Percentiles rank a stretch among this genome's conserved stretches.
Conservation (phyloP, 768 basidiomycete genomes). For the Tricholoma saponaceum region DNA sequence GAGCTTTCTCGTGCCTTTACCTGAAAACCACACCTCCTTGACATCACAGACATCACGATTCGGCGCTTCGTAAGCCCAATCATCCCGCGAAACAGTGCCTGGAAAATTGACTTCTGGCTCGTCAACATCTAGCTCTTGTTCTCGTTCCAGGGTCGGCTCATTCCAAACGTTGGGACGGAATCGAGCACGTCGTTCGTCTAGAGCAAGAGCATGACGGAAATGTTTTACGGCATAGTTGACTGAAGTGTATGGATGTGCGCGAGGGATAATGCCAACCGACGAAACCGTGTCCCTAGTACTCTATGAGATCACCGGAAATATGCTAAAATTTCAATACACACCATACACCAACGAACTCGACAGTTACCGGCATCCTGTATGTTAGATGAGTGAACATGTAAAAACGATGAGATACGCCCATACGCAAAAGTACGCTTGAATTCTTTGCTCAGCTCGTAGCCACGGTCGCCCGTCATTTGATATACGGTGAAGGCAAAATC, state of each 20-base stretch:
- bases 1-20: constrained; percentile 1
- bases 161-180: constrained; percentile 21
- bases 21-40: constrained; percentile 23
- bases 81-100: constrained; percentile 7
- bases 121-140: constrained; percentile 22
- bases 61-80: constrained; percentile 16
- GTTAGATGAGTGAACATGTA: background rate
- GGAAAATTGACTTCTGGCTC: constrained; percentile 9
- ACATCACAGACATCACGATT: constrained; percentile 17
- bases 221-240: constrained; percentile 19
- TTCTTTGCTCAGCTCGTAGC: constrained; percentile 25
- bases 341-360: constrained; percentile 33
- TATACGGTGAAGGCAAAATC: constrained; percentile 33
- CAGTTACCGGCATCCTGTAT: constrained; percentile 15
- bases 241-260: constrained; percentile 17
- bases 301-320: background rate
- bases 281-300: constrained; percentile 22
- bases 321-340: constrained; percentile 5
- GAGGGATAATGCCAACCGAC: constrained; percentile 21
- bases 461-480: constrained; percentile 21
- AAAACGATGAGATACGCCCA: background rate
- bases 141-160: constrained; percentile 15
- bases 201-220: constrained; percentile 20
- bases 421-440: constrained; percentile 29
- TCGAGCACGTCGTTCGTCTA: constrained; percentile 20